Base-by-base conservation (phyloP, 768 basidiomycete genomes). In the Tulasnella sp. region DNA sequence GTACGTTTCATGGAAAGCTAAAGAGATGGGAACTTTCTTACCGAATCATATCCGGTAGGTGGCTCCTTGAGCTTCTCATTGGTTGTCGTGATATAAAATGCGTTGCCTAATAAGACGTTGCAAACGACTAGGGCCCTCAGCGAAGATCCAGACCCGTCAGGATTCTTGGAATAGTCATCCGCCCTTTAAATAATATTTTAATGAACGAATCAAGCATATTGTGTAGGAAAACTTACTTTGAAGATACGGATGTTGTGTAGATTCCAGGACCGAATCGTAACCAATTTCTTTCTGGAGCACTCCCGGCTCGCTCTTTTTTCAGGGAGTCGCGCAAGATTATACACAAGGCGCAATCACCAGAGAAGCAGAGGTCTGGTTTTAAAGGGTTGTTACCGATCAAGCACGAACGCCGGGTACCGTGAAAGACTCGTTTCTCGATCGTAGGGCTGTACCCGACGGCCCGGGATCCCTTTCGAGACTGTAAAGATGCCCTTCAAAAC, bases 191-290 rank as follows among this genome's bases (percentile, higher is more conserved):
- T 6, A 27, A 42, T 18, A 21, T 0, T 42, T 19, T 40, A 14
- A 42, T 74, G 0, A 34, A 10, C 18, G 18, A 31, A 27, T 4
- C 14, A n/a, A n/a, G n/a, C 3, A 27, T 7, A 40, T 7, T 16
- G n/a, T 16, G 38, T 21, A 2, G 46, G 46, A 36, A 42, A n/a
- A 31, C 75, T 75, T 39, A 77, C 76, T 77, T 77, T 21, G 76
- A 77, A 21, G 76, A 77, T 1, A 77, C 76, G 5, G 76, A 77
- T 21, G 76, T 62, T 24, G 76, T 77, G n/a, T 77, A 77, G 21
- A 77, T 52, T 36, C 76, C 76, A 1, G 27, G 36, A 21, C 76
- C 76, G 39, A 77, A 77, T 39, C 76, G 16, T 34, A 77, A 14
- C 31, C 48, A 77, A 39, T 58, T 71, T 19, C 76, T 46, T 21